phyloP scores from a whole-genome alignment of 352 stramenopile species.

The Phytophthora agathidicida region DNA sequence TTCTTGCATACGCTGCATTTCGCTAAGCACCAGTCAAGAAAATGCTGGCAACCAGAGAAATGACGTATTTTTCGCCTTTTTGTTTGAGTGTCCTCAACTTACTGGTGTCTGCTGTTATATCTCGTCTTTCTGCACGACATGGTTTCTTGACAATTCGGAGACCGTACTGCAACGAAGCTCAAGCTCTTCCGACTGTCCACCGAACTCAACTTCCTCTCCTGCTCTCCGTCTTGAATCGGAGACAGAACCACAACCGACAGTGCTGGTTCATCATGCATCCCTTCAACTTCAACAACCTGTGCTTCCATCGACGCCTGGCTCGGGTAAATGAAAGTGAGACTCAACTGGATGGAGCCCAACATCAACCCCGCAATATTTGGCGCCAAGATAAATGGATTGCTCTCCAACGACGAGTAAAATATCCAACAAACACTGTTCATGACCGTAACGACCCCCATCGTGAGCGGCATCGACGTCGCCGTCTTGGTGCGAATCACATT shows the following conservation, averaged over 20 bases:
- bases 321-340: constrained; percentile 21
- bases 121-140: background rate
- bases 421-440: constrained; percentile 52
- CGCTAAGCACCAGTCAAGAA: no score
- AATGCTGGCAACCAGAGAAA: no score
- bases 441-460: constrained; percentile 44
- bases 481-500: constrained; percentile 45
- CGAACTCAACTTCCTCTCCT: background rate
- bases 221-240: background rate
- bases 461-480: constrained; percentile 49
- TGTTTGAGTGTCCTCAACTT: background rate
- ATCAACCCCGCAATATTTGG: constrained; percentile 34
- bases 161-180: background rate
- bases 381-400: constrained; percentile 38
- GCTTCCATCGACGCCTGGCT: background rate
- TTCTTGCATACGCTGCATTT: no score
- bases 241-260: background rate
- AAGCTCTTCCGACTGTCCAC: background rate
- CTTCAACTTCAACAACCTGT: background rate
- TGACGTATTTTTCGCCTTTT: no score
- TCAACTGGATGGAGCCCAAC: constrained; percentile 19
- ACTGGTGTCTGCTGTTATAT: background rate
- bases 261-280: background rate
- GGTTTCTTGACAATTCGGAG: background rate
- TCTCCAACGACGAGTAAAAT: constrained; percentile 36